Conservation (phyloP, 495 filamentous ascomycete genomes). For the Aspergillus saccharolyticus region DNA sequence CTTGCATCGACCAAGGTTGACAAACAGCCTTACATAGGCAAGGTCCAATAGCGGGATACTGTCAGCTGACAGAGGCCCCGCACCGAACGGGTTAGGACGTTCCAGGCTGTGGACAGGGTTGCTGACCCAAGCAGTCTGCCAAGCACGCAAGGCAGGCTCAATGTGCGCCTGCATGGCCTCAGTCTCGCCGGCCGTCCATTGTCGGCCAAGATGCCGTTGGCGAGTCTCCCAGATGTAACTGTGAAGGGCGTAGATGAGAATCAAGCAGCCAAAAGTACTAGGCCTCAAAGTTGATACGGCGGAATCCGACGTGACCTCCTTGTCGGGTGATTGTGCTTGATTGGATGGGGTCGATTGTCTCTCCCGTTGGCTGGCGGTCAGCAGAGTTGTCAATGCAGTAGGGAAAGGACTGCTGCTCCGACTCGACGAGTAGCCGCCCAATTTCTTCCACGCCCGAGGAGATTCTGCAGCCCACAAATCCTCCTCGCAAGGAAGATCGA, state of each 20-base stretch:
- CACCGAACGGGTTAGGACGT: slow-evolving; percentile 83
- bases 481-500: slow-evolving; percentile 92
- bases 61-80: slow-evolving; percentile 85
- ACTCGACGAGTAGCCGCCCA: slow-evolving; percentile 63
- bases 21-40: slow-evolving; percentile 88
- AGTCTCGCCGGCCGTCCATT: slow-evolving; percentile 88
- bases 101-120: slow-evolving; percentile 84
- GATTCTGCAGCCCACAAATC: slow-evolving; percentile 84
- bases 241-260: slow-evolving; percentile 92
- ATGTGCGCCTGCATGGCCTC: slow-evolving; percentile 97
- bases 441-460: slow-evolving; percentile 68
- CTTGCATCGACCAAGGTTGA: slow-evolving; percentile 86
- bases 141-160: slow-evolving; percentile 88
- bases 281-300: slow-evolving; percentile 66
- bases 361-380: slow-evolving; percentile 74
- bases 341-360: slow-evolving; percentile 45
- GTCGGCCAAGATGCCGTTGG: slow-evolving; percentile 80
- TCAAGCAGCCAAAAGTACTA: slow-evolving; percentile 89
- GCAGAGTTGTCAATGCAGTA: slow-evolving; percentile 70
- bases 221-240: slow-evolving; percentile 99
- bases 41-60: slow-evolving; percentile 92
- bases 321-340: background rate
- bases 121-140: slow-evolving; percentile 90
- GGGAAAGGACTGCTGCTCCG: slow-evolving; percentile 65
- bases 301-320: slow-evolving; percentile 27